A percentile compares a stretch with the other conserved stretches of the same genome.
Evolutionary conservation across 305 asterid species (phyloP).

Genomic region (Solanum hybrid): DNA sequence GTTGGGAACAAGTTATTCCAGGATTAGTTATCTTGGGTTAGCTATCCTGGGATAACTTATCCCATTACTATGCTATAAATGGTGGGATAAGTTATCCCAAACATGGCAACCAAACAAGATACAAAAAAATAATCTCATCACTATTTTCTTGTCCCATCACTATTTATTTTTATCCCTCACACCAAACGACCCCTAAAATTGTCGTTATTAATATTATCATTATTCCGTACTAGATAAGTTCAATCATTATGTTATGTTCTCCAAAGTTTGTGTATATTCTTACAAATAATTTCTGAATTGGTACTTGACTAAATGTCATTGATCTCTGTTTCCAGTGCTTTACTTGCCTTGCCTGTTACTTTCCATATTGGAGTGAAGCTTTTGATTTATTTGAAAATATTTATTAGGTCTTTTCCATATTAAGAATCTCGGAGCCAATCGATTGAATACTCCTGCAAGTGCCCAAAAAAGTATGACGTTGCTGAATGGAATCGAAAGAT

Average conservation of each 20-base stretch:
- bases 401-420: not conserved
- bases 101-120: too few species aligned
- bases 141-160: too few species aligned
- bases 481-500: not conserved
- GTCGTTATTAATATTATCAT: not conserved
- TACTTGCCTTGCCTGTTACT: not conserved
- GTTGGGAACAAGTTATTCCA: too few species aligned
- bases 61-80: too few species aligned
- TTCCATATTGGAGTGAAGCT: not conserved
- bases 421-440: not conserved
- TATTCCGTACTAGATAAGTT: not conserved
- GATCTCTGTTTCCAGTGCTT: not conserved
- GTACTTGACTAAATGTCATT: not conserved
- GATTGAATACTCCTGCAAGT: not conserved
- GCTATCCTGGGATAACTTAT: too few species aligned
- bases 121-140: too few species aligned
- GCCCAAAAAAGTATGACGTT: not conserved
- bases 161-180: too few species aligned
- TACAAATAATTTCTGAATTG: not conserved
- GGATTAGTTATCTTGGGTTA: too few species aligned
- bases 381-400: not conserved
- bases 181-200: not conserved
- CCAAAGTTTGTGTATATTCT: not conserved
- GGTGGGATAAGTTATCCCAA: too few species aligned
- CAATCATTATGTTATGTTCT: not conserved